These are phyloP conservation scores for Trichoderma asperellum DNA, from an alignment of 2,329 filamentous ascomycete species.

Conservation along the genomic window DNA sequence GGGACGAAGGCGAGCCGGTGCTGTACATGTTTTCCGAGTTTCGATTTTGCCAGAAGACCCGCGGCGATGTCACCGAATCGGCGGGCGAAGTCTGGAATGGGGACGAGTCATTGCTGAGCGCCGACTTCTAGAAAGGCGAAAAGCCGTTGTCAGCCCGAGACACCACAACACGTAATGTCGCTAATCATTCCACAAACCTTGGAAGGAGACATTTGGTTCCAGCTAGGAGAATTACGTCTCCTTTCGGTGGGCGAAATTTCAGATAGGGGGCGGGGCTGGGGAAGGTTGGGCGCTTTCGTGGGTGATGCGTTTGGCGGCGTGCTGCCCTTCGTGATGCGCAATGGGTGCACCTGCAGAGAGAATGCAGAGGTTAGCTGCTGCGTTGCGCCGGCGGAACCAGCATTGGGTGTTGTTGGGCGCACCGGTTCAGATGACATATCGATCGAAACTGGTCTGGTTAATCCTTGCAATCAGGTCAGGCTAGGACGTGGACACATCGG, in stretches of 20 bases:
- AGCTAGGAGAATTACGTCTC: conserved; percentile 90
- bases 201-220: conserved; percentile 63
- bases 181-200: conserved; percentile 41
- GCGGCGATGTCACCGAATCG: conserved; percentile 70
- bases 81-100: conserved; percentile 85
- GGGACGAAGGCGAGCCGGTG: conserved; percentile 67
- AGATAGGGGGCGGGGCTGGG: conserved; percentile 74
- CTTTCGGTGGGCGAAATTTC: conserved; percentile 87
- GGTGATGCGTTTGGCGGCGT: conserved; percentile 55
- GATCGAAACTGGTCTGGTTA: conserved; percentile 32
- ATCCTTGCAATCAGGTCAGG: conserved; percentile 30
- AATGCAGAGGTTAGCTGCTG: conserved; percentile 13
- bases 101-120: conserved; percentile 73
- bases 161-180: conserved; percentile 13
- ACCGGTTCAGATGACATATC: conserved; percentile 47
- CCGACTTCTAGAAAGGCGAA: conserved; percentile 61
- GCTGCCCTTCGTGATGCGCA: conserved; percentile 75
- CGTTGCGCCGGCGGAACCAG: conserved; percentile 1
- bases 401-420: conserved; percentile 34
- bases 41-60: conserved; percentile 87
- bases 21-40: conserved; percentile 77
- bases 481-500: conserved; percentile 40
- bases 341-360: conserved; percentile 66
- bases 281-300: conserved; percentile 65
- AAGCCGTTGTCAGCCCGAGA: conserved; percentile 29